Base-by-base conservation (phyloP, 176 grass and related monocot genomes). In the Cenchrus fungigraminus region DNA sequence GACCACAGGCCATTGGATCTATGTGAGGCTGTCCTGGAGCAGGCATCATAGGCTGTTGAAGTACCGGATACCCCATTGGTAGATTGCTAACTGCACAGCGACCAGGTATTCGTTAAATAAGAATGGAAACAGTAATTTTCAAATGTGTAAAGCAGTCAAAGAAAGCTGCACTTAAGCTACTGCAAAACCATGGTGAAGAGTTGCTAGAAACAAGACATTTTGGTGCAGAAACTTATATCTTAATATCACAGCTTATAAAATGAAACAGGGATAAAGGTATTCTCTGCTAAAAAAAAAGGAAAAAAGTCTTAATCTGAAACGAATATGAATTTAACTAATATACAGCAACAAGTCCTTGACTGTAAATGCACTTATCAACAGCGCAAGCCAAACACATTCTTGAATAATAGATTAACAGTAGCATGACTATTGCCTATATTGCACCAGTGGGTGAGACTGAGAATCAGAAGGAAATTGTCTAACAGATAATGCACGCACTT, bases 31-130 rank as follows among this genome's bases (percentile, higher is more conserved):
- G 91, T 63, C 93, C 81, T 3, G 91, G 78, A 82, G 88, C 82
- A 82, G 86, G 88, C 67, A 99, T 94, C n/a, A 83, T 76, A 87
- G 90, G 90, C 57, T 99, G 97, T 70, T 94, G 94, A 79, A 99
- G 83, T 80, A 99, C 88, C 50, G 97, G 97, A 79, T 99, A 99
- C 56, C 94, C 97, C 88, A 99, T 99, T 19, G 97, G 97, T 68
- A 96, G 83, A 92, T 91, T 92, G 74, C 89, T 94, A 82, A 99
- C 97, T 99, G 97, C 91, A 92, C 77, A 83, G 79, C 75, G 89
- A 84, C 87, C 68, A 89, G 74, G 69, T 86, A 86, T 78, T 53
- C 87, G 70, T 82, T 94, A 78, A 89, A 80, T 90, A 95, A 83
- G 51, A 83, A 77, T 69, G 64, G 29, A 68, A 86, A 90, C 9